Evolutionary conservation across 2,329 filamentous ascomycete genomes (phyloP), one percentile per base, ranked within the genome.

Genomic region (Calonectria henricotiae): DNA sequence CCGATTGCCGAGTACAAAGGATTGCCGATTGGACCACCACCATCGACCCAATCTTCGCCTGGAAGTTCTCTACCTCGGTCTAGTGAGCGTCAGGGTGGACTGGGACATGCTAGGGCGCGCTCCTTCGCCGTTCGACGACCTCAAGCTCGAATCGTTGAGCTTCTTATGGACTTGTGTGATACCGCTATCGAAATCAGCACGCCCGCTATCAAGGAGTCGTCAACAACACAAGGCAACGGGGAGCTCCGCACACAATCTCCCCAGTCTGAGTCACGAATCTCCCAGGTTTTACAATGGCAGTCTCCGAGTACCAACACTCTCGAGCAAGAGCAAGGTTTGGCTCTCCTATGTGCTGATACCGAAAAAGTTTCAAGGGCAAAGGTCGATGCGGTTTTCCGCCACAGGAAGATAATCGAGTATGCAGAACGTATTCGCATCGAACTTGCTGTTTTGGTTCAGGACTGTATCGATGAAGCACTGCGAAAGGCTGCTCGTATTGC

Each of bases 251-350:
- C 96, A 0, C 93, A 98, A 79, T 99, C 96, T 5, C 96, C 96
- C 0, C 94, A 98, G 79, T 99, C 97, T 0, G 96, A 99, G 80
- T 96, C 94, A 49, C 92, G 96, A 37, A 97, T 98, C 76, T 93
- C 94, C 1, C 96, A 99, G 81, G 95, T 99, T 6, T 82, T 97
- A 75, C 95, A 98, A 80, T 99, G 97, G 96, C 95, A 98, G 79
- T 98, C 96, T 5, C 96, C 96, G 0, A 95, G 94, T 77, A 93
- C 92, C 61, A 96, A 96, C 78, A 96, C 95, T 0, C 84, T 98
- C 17, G 96, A 99, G 72, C 95, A 98, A 80, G 96, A 98, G 80
- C 94, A 97, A 78, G 96, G 96, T 0, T 85, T 99, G 27, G 92
- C 94, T 43, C 82, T 95, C 30, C 85, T 99, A n/a, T 98, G 95